Conservation (phyloP, 441 rosid species). For the Populus tomentosa region DNA sequence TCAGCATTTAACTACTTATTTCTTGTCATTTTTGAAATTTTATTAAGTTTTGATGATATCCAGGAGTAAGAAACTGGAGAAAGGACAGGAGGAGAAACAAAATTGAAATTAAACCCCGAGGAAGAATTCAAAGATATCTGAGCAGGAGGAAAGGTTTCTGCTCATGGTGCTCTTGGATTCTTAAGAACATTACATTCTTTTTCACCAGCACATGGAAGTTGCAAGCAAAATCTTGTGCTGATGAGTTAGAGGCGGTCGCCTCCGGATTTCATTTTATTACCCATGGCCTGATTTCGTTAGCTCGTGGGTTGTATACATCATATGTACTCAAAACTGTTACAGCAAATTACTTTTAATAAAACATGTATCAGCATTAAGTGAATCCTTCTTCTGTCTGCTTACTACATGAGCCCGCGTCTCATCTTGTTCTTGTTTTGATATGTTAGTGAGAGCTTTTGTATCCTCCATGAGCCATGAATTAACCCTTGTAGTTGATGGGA, state of each 20-base stretch:
- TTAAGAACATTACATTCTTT: conserved; percentile 23
- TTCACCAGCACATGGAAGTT: conserved; percentile 1
- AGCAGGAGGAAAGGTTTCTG: conserved; percentile 32
- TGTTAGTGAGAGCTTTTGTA: neutral
- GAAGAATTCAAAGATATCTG: conserved; percentile 16
- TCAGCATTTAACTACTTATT: conserved; percentile 41
- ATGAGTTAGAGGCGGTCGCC: conserved; percentile 3
- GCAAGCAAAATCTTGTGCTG: conserved; percentile 11
- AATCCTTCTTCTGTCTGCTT: neutral
- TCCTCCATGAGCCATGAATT: neutral
- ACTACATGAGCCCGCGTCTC: neutral
- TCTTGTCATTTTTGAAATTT: conserved; percentile 26
- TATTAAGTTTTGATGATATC: conserved; percentile 23
- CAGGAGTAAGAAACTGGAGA: conserved; percentile 14
- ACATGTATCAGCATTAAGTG: neutral
- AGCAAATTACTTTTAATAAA: conserved; percentile 13
- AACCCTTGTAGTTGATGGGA: too few species aligned
- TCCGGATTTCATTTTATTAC: neutral
- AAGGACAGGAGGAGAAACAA: conserved; percentile 8
- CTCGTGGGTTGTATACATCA: conserved; percentile 5
- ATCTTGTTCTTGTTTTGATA: neutral
- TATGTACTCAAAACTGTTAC: conserved; percentile 18
- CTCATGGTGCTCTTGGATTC: conserved; percentile 18
- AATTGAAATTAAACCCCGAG: conserved; percentile 7
- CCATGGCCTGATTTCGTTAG: conserved; percentile 4